These are phyloP conservation scores for Nicotiana knightiana DNA, from an alignment of 257 asterid species.

Conservation along the genomic window DNA sequence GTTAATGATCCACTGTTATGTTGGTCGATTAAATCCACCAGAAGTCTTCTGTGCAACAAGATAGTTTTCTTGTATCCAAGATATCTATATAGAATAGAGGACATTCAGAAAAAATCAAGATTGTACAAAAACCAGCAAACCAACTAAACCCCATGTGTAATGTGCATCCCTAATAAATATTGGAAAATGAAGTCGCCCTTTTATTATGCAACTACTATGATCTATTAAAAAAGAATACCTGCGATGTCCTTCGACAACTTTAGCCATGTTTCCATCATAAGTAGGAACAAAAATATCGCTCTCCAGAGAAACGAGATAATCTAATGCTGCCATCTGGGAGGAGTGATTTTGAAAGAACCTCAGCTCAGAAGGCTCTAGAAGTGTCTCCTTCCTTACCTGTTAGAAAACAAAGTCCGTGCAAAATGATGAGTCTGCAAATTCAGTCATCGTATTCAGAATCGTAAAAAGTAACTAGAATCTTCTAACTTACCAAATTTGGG, in stretches of 20 bases:
- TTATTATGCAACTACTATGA: background rate
- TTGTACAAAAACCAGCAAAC: background rate
- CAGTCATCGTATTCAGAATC: background rate
- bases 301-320: conserved; percentile 35
- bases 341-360: conserved; percentile 27
- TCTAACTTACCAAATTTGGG: conserved; percentile 20
- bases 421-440: background rate
- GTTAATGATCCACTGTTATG: conserved; percentile 29
- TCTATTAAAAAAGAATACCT: conserved; percentile 17
- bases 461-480: background rate
- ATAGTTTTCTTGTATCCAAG: conserved; percentile 57
- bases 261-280: conserved; percentile 41
- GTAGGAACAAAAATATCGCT: conserved; percentile 36
- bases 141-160: background rate
- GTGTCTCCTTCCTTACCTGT: conserved; percentile 33
- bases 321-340: conserved; percentile 39
- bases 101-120: background rate
- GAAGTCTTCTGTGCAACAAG: conserved; percentile 36
- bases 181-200: background rate
- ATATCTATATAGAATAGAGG: conserved; percentile 24
- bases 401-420: background rate
- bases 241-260: conserved; percentile 42
- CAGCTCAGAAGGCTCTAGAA: conserved; percentile 24
- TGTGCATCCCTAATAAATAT: background rate
- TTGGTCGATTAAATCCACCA: conserved; percentile 47